Evolutionary conservation across 1,284 basidiomycete species (phyloP).

Genomic region (Moesziomyces globuligerus): DNA sequence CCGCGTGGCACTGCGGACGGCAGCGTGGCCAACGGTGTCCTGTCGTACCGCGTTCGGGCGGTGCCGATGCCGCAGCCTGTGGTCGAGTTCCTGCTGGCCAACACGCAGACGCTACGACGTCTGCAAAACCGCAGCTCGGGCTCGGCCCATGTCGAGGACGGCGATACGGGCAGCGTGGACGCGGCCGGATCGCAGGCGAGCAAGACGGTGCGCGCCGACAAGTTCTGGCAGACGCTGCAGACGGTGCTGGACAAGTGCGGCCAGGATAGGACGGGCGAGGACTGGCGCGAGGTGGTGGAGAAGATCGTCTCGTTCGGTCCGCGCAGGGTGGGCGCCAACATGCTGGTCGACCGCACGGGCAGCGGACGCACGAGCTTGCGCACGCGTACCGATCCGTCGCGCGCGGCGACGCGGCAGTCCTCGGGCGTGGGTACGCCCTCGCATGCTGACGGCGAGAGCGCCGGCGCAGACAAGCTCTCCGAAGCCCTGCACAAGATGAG

Average conservation of each 20-base stretch:
- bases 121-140: conserved; percentile 58
- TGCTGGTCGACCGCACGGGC: conserved; percentile 77
- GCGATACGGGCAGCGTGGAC: conserved; percentile 21
- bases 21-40: conserved; percentile 76
- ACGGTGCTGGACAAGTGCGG: conserved; percentile 71
- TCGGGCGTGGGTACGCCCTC: conserved; percentile 37
- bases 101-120: conserved; percentile 71
- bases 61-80: conserved; percentile 78
- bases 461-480: conserved; percentile 16
- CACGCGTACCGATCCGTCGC: conserved; percentile 31
- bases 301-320: conserved; percentile 93
- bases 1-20: conserved; percentile 82
- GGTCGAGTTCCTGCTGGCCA: conserved; percentile 80
- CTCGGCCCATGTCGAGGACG: conserved; percentile 21
- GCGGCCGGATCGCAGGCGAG: conserved; percentile 33
- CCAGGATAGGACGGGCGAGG: conserved; percentile 75
- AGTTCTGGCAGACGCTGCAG: conserved; percentile 83
- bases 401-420: conserved; percentile 17
- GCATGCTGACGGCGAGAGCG: neutral
- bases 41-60: conserved; percentile 86
- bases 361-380: conserved; percentile 18
- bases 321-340: conserved; percentile 83
- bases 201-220: conserved; percentile 67
- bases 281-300: conserved; percentile 81
- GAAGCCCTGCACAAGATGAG: conserved; percentile 26